Percentiles rank a stretch among this genome's conserved stretches.
These are phyloP conservation scores for Takashimella tepidaria DNA, from an alignment of 1,284 basidiomycete genomes.

Conservation along the genomic window DNA sequence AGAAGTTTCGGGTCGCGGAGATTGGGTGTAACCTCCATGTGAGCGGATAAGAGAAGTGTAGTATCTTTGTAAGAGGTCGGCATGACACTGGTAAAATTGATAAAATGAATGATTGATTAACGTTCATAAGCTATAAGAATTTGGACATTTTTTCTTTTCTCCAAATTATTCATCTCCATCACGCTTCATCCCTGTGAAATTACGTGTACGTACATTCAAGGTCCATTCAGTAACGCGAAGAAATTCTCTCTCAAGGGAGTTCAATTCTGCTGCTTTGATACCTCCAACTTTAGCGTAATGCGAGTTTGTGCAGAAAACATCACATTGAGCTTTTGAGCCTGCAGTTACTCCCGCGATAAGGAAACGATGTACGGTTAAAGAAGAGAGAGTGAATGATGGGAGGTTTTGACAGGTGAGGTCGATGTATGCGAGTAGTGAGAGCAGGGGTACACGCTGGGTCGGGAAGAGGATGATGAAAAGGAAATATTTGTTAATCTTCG, in stretches of 20 bases:
- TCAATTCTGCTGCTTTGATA: constrained; percentile 80
- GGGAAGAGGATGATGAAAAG: neutral
- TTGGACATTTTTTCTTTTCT: too few species aligned
- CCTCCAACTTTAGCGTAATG: constrained; percentile 92
- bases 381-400: constrained; percentile 82
- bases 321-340: constrained; percentile 84
- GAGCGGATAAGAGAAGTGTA: constrained; percentile 48
- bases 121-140: too few species aligned
- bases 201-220: constrained; percentile 74
- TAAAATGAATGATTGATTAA: too few species aligned
- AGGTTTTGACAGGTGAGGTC: constrained; percentile 84
- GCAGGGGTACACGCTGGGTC: constrained; percentile 75
- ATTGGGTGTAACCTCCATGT: constrained; percentile 43
- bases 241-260: constrained; percentile 87
- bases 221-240: constrained; percentile 84
- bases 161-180: too few species aligned
- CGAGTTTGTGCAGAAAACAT: constrained; percentile 85
- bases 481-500: neutral
- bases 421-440: constrained; percentile 88
- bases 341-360: constrained; percentile 83
- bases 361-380: constrained; percentile 91
- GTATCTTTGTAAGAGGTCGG: constrained; percentile 46
- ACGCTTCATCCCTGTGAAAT: too few species aligned
- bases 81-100: constrained; percentile 39
- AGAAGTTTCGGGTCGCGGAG: constrained; percentile 25